Base-by-base conservation (phyloP, 441 rosid genomes). In the Codiaeum variegatum region DNA sequence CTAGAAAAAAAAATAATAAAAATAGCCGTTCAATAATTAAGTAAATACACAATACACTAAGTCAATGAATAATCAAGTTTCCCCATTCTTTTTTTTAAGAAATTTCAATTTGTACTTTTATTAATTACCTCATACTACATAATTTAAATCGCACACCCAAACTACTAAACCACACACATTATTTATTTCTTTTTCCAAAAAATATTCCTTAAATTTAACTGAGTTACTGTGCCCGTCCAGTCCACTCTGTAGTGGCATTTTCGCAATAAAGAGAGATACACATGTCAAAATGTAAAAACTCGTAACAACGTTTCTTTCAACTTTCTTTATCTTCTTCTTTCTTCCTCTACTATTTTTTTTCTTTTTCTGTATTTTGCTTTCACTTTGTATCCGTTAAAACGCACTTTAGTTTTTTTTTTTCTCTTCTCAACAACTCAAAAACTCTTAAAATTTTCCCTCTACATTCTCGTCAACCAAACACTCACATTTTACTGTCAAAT, bases 391-490 rank as follows among this genome's bases (percentile, higher is more conserved):
- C 61, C 61, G 61, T 55, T 55, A 24, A 55, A 55, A 66, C 76
- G 28, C 58, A 52, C 55, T 62, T 42, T 24, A 69, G 58, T 24
- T 40, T 62, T 67, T 73, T 58, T 67, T 64, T 66, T 62, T 44
- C 70, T 73, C 55, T 52, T 40, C 62, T 1, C 49, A 4, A 8
- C n/a, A 34, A 5, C 62, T 52, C 24, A 21, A 23, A 18, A 4
- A 18, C 34, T 56, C 63, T 42, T 44, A 42, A 52, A 21, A 40
- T 64, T 42, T 64, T 36, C 40, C 71, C 49, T 18, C 46, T 42
- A 23, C 66, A 78, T 75, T 79, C 75, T 9, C 71, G 13, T 56
- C 78, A 62, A 32, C 74, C 78, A 69, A 76, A 80, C 80, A 52
- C 67, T 31, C 38, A 23, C 24, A 28, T 36, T 49, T 76, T 26